Conservation (phyloP, 345 rosid species). For the Luvunga scandens region DNA sequence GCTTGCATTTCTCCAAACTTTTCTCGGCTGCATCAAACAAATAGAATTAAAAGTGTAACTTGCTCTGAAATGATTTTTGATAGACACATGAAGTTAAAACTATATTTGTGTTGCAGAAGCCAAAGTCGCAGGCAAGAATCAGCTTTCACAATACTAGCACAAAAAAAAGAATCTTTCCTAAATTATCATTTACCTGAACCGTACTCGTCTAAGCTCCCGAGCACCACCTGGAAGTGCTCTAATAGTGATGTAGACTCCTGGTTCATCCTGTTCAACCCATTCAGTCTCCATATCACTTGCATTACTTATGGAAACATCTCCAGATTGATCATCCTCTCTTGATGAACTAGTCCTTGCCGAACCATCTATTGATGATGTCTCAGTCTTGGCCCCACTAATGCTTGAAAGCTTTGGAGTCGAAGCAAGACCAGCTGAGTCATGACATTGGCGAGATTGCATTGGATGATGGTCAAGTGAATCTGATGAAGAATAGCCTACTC, state of each 20-base stretch:
- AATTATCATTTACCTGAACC: constrained; percentile 67
- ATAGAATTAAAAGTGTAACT: background rate
- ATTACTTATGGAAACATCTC: constrained; percentile 80
- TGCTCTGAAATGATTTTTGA: background rate
- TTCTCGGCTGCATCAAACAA: constrained; percentile 72
- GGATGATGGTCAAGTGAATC: constrained; percentile 62
- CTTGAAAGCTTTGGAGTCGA: constrained; percentile 70
- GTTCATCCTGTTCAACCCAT: constrained; percentile 97
- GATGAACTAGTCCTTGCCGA: constrained; percentile 74
- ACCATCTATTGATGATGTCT: constrained; percentile 70
- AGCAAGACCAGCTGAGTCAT: constrained; percentile 55
- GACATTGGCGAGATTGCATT: constrained; percentile 36
- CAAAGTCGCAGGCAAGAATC: background rate
- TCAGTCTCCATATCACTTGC: constrained; percentile 89
- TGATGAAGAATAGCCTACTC: constrained; percentile 60
- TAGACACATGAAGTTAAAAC: background rate
- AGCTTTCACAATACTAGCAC: background rate
- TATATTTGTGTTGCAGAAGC: background rate
- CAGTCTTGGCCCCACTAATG: constrained; percentile 66
- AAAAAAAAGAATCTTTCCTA: background rate
- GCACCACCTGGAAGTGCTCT: constrained; percentile 71
- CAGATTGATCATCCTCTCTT: constrained; percentile 70
- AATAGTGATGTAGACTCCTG: constrained; percentile 90
- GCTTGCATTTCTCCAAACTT: constrained; percentile 84
- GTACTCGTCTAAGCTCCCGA: constrained; percentile 90